Evolutionary conservation across 2,329 filamentous ascomycete genomes (phyloP).

Genomic region (Aspergillus novoparasiticus): DNA sequence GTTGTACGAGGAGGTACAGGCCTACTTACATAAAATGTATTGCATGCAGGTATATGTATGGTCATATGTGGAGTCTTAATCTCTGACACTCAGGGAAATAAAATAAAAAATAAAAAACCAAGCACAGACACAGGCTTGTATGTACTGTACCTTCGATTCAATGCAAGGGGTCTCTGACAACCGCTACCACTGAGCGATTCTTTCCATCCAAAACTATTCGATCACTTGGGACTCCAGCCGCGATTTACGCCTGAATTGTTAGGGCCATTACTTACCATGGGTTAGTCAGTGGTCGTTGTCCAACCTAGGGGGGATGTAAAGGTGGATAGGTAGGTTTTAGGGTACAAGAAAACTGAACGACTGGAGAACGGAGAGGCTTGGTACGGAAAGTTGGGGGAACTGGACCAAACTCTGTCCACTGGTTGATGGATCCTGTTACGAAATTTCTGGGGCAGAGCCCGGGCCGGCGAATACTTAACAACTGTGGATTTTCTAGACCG

Average conservation of each 20-base stretch:
- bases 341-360: slow-evolving; percentile 8
- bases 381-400: slow-evolving; percentile 14
- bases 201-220: not conserved
- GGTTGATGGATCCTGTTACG: slow-evolving; percentile 25
- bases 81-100: not conserved
- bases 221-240: slow-evolving; percentile 4
- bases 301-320: not conserved
- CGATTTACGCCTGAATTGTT: slow-evolving; percentile 12
- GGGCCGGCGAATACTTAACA: slow-evolving; percentile 16
- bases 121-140: not conserved
- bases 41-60: not conserved
- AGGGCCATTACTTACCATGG: not conserved
- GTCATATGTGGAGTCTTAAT: not conserved
- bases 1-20: not conserved
- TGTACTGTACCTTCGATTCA: not conserved
- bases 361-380: slow-evolving; percentile 7
- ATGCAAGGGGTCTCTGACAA: slow-evolving; percentile 1
- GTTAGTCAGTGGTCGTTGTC: not conserved
- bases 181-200: not conserved
- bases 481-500: slow-evolving; percentile 12
- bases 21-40: not conserved
- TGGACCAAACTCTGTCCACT: slow-evolving; percentile 15
- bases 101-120: not conserved
- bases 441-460: slow-evolving; percentile 26
- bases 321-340: slow-evolving; percentile 11